Base-by-base conservation (phyloP, 1,284 basidiomycete genomes). In the Cryptococcus neoformans region DNA sequence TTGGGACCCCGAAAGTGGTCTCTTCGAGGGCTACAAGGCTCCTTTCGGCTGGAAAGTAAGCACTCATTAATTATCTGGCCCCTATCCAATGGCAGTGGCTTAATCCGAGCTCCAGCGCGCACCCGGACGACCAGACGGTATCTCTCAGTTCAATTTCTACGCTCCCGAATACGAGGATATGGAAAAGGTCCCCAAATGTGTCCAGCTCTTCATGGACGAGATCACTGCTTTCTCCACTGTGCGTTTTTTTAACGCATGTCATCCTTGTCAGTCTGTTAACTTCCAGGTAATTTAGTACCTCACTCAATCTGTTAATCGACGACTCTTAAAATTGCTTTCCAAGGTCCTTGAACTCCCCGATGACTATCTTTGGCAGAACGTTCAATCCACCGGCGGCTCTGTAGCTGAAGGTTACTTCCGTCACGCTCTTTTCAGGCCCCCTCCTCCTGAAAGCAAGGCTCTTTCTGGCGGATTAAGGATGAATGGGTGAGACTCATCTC, bases 111-210 rank as follows among this genome's bases (percentile, higher is more conserved):
- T 12, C 36, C 17, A 52, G 50, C 53, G 72, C 74, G 57, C 69
- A 74, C 54, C 51, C 34, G 59, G 57, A 14, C 58, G 51, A n/a
- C 41, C 48, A 12, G 76, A 77, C 55, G 63, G 75, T 1, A 77
- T 78, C 53, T 73, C 73, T 54, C 76, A 78, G 56, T 70, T 79
- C 61, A 79, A 79, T 69, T 73, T 78, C 61, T 77, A 75, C 35
- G 65, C 68, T 9, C 67, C 70, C 36, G 64, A 66, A 37, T 78
- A 59, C 54, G 53, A 62, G 40, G 51, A 59, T 44, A 47, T 54
- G 16, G 51, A 62, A 45, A 55, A 55, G 39, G 51, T 68, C 17
- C 68, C 68, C 3, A 46, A 56, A 9, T 64, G 60, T 40, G 37
- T 68, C n/a, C 64, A 63, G 44, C 68, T 67, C 1, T 68, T 69